Evolutionary conservation across 2,329 filamentous ascomycete genomes (phyloP), one percentile per base, ranked within the genome.

Genomic region (Lachnellula subtilissima): DNA sequence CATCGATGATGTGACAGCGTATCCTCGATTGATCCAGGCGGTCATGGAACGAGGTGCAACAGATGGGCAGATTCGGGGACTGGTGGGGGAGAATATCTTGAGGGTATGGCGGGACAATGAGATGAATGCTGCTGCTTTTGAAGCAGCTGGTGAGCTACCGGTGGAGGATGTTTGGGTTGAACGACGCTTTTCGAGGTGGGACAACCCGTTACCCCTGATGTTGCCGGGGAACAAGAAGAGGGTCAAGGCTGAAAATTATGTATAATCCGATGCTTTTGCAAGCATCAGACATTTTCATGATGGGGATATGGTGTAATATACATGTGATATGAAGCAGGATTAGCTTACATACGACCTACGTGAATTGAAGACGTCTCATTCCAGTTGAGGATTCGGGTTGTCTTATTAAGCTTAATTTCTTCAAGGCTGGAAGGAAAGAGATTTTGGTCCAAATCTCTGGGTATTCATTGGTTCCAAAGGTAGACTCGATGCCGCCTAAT

Each of bases 1-100:
- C 48, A 67, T 87, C 36, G 82, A 87, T 32, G 83, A 86, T 67
- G 83, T 87, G 4, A 78, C 78, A n/a, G 84, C 82, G 64, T 86
- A 81, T 59, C 84, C 84, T 0, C 74, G 78, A 55, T 68, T 87
- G 46, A 77, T 87, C n/a, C 75, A 75, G 9, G 79, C 81, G 61
- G 67, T 88, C 35, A 67, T 86, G 55, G 71, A 72, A 36, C 74
- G 81, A 42, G 84, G 82, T 1, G 74, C 86, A 3, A 81, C 76
- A 52, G 81, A 84, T 52, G 69, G 75, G 23, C 79, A 87, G 69
- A 78, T 77, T 3, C 75, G 70, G 12, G 82, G 82, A 64, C 71
- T 87, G 12, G 79, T 78, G 1, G 84, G 84, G 0, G 73, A 78
- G 3, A 88, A 88, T 68, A 56, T 87, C 4, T 65, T 87, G 56